phyloP scores from a whole-genome alignment of 31 red algal genomes.

The Bonnemaisonia californica region DNA sequence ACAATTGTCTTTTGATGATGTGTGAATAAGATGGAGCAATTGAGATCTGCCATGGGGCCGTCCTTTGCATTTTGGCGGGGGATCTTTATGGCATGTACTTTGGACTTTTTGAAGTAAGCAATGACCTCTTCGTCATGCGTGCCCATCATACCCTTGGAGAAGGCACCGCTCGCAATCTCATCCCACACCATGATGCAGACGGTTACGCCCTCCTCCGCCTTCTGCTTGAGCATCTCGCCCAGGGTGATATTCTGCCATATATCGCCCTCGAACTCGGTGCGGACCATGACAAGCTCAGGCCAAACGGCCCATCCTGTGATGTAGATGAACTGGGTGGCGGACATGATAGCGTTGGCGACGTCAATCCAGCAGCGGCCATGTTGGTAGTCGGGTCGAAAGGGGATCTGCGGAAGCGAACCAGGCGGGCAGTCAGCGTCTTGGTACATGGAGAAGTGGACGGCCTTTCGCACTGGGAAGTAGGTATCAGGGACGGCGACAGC shows the following conservation, averaged over 20 bases:
- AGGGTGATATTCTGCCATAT: slow-evolving; percentile 54
- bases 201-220: slow-evolving; percentile 74
- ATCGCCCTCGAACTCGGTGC: slow-evolving; percentile 51
- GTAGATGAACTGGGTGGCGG: slow-evolving; percentile 78
- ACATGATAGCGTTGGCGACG: slow-evolving; percentile 47
- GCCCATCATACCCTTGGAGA: slow-evolving; percentile 75
- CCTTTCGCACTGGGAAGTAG: slow-evolving; percentile 72
- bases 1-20: slow-evolving; percentile 89
- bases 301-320: slow-evolving; percentile 85
- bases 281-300: slow-evolving; percentile 71
- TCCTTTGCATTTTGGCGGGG: slow-evolving; percentile 68
- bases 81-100: slow-evolving; percentile 73
- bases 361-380: slow-evolving; percentile 68
- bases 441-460: slow-evolving; percentile 59
- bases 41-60: slow-evolving; percentile 70
- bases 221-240: slow-evolving; percentile 69
- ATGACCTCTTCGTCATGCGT: slow-evolving; percentile 83
- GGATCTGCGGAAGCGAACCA: slow-evolving; percentile 45
- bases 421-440: slow-evolving; percentile 69
- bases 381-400: slow-evolving; percentile 41
- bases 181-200: slow-evolving; percentile 91
- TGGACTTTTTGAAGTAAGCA: slow-evolving; percentile 40
- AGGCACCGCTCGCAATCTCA: slow-evolving; percentile 64
- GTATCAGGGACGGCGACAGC: slow-evolving; percentile 48
- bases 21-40: slow-evolving; percentile 66